phyloP scores from a whole-genome alignment of 495 filamentous ascomycete species.

The Penicillium herquei region DNA sequence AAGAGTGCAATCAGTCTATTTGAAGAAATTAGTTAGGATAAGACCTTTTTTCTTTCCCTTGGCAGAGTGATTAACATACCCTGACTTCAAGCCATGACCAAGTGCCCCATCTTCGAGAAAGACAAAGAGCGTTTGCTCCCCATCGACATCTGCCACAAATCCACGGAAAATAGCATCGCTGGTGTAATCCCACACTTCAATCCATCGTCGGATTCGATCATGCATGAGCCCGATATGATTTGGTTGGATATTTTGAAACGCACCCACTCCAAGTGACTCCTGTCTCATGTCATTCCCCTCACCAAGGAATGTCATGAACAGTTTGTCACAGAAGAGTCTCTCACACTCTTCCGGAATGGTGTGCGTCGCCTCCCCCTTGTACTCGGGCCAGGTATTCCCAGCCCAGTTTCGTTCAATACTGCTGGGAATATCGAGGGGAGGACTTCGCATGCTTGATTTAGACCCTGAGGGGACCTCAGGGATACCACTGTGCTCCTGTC shows the following conservation, averaged over 20 bases:
- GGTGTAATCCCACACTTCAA: constrained; percentile 89
- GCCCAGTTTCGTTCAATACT: constrained; percentile 54
- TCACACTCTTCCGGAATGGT: constrained; percentile 99
- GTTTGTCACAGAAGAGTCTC: constrained; percentile 97
- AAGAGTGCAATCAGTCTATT: constrained; percentile 82
- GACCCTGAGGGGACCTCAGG: constrained; percentile 90
- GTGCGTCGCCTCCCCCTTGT: constrained; percentile 86
- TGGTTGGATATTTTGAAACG: constrained; percentile 37
- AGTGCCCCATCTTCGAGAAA: constrained; percentile 75
- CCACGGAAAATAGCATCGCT: constrained; percentile 80
- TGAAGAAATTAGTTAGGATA: constrained; percentile 16
- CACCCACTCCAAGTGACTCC: constrained; percentile 79
- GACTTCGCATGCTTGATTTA: constrained; percentile 74
- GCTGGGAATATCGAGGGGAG: constrained; percentile 73
- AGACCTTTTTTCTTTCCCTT: no score
- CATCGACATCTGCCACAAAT: constrained; percentile 64
- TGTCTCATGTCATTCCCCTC: constrained; percentile 69
- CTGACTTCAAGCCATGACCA: constrained; percentile 77
- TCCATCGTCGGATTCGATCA: constrained; percentile 50
- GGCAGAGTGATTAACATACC: constrained; percentile 47
- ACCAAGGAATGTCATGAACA: constrained; percentile 91
- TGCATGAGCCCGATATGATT: constrained; percentile 24
- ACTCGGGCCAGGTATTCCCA: constrained; percentile 38
- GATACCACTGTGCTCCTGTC: constrained; percentile 88
- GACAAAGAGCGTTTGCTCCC: constrained; percentile 74